phyloP scores from a whole-genome alignment of 768 basidiomycete genomes.

The Suillus decipiens region DNA sequence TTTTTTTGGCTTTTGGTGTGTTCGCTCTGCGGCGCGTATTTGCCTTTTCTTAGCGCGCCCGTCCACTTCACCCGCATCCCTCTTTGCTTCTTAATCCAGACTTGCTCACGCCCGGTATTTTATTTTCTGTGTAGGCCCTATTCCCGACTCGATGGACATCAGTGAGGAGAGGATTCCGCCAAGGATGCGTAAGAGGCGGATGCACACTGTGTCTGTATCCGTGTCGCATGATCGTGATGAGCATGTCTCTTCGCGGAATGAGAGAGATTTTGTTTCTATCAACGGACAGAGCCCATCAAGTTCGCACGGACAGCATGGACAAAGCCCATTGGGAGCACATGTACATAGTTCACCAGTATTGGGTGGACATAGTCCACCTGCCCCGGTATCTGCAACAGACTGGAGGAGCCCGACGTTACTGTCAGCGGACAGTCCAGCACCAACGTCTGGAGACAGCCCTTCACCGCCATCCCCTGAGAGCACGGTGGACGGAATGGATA shows the following conservation, averaged over 20 bases:
- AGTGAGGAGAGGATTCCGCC: constrained; percentile 52
- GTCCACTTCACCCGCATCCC: neutral
- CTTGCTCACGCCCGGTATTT: neutral
- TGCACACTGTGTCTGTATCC: constrained; percentile 16
- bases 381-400: constrained; percentile 23
- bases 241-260: neutral
- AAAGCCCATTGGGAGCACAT: neutral
- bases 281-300: neutral
- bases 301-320: neutral
- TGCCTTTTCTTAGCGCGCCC: neutral
- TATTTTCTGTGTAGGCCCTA: constrained; percentile 7
- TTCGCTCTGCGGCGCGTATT: neutral
- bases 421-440: constrained; percentile 14
- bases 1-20: too few relatives aligned
- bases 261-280: neutral
- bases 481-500: constrained; percentile 15
- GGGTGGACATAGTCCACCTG: constrained; percentile 4
- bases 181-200: constrained; percentile 59
- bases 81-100: neutral
- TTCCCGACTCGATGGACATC: constrained; percentile 17
- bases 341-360: neutral
- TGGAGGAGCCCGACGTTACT: constrained; percentile 24
- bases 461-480: constrained; percentile 9
- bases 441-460: constrained; percentile 1
- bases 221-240: neutral